Percentiles rank a stretch among this genome's conserved stretches.
Conservation (phyloP, 805 yeast genomes). For the Kurtzmaniella cleridarum region DNA sequence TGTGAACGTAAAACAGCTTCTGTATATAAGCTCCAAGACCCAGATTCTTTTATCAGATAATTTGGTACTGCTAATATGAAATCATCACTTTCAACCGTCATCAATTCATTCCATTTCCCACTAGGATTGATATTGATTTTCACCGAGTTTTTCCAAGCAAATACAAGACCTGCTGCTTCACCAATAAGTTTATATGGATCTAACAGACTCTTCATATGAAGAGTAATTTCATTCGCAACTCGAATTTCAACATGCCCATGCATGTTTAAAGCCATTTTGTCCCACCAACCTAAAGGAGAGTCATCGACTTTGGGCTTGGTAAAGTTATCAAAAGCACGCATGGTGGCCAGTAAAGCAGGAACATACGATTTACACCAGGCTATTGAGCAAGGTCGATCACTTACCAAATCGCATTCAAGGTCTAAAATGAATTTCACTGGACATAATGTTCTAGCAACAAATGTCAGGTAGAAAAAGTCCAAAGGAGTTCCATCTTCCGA, state of each 20-base stretch:
- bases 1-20: conserved; percentile 9
- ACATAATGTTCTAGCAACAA: conserved; percentile 57
- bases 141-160: conserved; percentile 58
- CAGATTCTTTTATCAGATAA: conserved; percentile 31
- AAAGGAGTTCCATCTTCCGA: not conserved
- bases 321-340: conserved; percentile 36
- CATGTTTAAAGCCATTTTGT: conserved; percentile 46
- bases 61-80: conserved; percentile 56
- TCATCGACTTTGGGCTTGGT: conserved; percentile 42
- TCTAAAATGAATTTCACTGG: conserved; percentile 55
- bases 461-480: conserved; percentile 53
- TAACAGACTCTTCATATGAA: conserved; percentile 57
- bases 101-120: conserved; percentile 42
- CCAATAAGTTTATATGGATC: conserved; percentile 58
- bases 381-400: conserved; percentile 45
- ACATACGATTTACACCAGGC: conserved; percentile 64
- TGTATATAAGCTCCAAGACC: conserved; percentile 33
- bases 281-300: conserved; percentile 45
- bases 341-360: conserved; percentile 52
- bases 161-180: conserved; percentile 56
- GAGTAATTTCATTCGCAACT: conserved; percentile 48
- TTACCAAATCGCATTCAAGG: conserved; percentile 38
- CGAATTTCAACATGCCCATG: conserved; percentile 50
- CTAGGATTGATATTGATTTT: conserved; percentile 41
- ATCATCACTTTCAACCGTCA: conserved; percentile 49